Percentiles rank a stretch among this genome's conserved stretches.
These are phyloP conservation scores for Fusarium paranaense DNA, from an alignment of 2,329 filamentous ascomycete species.

Conservation along the genomic window DNA sequence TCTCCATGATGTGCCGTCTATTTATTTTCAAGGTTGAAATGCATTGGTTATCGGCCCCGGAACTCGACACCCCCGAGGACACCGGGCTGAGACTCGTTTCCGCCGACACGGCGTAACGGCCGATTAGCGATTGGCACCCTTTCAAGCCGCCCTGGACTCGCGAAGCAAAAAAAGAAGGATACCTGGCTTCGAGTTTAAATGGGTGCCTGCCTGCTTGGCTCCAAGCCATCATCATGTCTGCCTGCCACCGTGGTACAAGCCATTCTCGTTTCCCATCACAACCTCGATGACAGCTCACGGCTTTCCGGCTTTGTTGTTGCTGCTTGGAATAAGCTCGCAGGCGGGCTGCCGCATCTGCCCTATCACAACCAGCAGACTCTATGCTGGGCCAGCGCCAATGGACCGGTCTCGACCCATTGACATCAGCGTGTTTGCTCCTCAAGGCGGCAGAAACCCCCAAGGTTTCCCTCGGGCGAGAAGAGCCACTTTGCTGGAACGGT, in stretches of 20 bases:
- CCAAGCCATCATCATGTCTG: not conserved
- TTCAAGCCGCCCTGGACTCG: not conserved
- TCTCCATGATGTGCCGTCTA: not conserved
- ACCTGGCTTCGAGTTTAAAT: not conserved
- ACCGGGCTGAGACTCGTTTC: slow-evolving; percentile 19
- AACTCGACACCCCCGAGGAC: not conserved
- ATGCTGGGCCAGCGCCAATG: slow-evolving; percentile 9
- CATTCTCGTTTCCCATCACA: slow-evolving; percentile 26
- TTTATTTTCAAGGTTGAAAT: not conserved
- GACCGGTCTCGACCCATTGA: slow-evolving; percentile 17
- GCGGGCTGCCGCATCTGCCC: not conserved
- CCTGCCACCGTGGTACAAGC: not conserved
- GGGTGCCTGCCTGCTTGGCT: not conserved
- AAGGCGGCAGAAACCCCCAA: not conserved
- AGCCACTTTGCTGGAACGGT: not conserved
- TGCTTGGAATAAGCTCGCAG: not conserved
- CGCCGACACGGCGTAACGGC: not conserved
- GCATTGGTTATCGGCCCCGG: not conserved
- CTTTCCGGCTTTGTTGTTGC: not conserved
- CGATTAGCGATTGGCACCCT: not conserved
- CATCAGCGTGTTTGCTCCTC: slow-evolving; percentile 1
- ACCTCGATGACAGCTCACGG: slow-evolving; percentile 19
- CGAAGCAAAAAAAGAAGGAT: not conserved
- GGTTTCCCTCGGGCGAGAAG: not conserved
- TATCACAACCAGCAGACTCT: not conserved